These are phyloP conservation scores for Eruca vesicaria DNA, from an alignment of 441 rosid species.

Conservation along the genomic window DNA sequence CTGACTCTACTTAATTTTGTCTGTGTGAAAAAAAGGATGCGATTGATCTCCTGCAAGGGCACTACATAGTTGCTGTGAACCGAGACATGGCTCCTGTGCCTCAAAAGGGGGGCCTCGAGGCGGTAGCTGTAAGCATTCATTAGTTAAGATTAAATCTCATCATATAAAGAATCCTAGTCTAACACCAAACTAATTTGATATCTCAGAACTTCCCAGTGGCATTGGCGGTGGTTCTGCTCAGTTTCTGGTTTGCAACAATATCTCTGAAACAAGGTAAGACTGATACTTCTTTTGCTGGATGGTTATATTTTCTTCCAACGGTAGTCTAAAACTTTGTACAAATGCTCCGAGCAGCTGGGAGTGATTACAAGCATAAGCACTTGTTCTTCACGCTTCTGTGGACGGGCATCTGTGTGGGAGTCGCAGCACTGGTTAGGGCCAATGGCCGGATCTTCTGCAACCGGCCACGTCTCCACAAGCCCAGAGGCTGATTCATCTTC, in stretches of 20 bases:
- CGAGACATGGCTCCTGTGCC: constrained; percentile 67
- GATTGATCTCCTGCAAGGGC: constrained; percentile 97
- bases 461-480: constrained; percentile 90
- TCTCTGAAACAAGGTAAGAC: constrained; percentile 78
- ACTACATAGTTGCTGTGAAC: constrained; percentile 84
- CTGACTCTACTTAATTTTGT: constrained; percentile 23
- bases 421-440: constrained; percentile 69
- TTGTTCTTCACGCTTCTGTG: constrained; percentile 71
- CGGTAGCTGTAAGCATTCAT: constrained; percentile 68
- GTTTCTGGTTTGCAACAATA: constrained; percentile 61
- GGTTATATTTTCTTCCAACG: background rate
- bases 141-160: constrained; percentile 11
- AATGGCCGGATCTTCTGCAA: constrained; percentile 95
- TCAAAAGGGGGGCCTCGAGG: constrained; percentile 67
- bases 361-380: constrained; percentile 62
- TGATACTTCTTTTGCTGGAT: constrained; percentile 8
- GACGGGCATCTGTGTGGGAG: constrained; percentile 61
- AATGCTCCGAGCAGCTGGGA: constrained; percentile 47
- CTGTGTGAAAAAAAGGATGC: constrained; percentile 65
- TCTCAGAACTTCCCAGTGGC: constrained; percentile 88
- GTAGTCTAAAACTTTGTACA: background rate
- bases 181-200: background rate
- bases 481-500: constrained; percentile 49
- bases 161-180: constrained; percentile 14
- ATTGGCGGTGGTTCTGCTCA: constrained; percentile 54